phyloP scores from a whole-genome alignment of 371 early-diverging fungal species.

The Chytridium lagenaria region DNA sequence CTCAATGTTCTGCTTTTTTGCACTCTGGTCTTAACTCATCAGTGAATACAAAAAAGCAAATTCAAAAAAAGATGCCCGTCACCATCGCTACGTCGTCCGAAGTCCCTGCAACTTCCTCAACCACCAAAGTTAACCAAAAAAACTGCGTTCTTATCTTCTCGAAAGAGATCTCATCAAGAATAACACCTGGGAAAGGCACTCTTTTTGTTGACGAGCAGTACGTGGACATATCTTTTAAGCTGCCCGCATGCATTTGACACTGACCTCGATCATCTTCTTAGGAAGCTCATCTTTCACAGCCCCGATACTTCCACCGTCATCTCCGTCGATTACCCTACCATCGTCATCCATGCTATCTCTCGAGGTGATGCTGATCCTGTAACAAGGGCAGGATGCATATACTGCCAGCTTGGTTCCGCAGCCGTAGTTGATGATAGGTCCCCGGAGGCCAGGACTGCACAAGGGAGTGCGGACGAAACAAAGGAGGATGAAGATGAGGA shows the following conservation, averaged over 20 bases:
- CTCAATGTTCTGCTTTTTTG: too few species aligned
- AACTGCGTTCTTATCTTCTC: conserved; percentile 9
- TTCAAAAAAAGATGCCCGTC: not conserved
- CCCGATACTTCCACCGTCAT: conserved; percentile 38
- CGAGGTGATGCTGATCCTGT: conserved; percentile 57
- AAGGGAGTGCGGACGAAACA: not conserved
- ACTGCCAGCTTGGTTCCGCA: conserved; percentile 72
- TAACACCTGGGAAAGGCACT: conserved; percentile 2
- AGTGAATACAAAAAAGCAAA: not conserved
- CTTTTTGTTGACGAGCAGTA: conserved; percentile 7
- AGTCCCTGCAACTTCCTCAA: conserved; percentile 1
- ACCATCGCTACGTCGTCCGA: not conserved
- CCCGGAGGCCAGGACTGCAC: conserved; percentile 1
- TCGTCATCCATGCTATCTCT: conserved; percentile 83
- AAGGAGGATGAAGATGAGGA: conserved; percentile 64
- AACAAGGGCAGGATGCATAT: conserved; percentile 61
- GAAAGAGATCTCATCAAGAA: not conserved
- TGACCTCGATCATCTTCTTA: conserved; percentile 11
- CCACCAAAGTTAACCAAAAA: not conserved
- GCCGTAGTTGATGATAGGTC: conserved; percentile 31
- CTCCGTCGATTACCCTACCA: conserved; percentile 73
- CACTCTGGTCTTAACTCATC: too few species aligned
- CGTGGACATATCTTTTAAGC: not conserved
- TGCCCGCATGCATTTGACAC: not conserved
- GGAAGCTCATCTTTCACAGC: conserved; percentile 36